These are phyloP conservation scores for Pleurotus tuoliensis DNA, from an alignment of 768 basidiomycete genomes.

Conservation along the genomic window DNA sequence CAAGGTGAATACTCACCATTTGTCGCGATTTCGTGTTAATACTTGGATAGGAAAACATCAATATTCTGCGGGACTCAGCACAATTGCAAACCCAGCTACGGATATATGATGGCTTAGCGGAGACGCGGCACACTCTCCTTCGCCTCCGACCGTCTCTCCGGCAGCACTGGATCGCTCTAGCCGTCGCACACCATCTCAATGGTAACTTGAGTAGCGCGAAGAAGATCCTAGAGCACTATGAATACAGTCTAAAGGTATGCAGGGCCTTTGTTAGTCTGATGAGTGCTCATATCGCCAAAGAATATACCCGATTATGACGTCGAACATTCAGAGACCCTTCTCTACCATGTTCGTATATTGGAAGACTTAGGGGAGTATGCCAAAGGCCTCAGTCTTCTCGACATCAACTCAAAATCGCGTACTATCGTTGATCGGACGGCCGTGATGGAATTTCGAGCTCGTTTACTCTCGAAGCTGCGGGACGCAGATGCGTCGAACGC, in stretches of 20 bases:
- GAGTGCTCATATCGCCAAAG: conserved; percentile 27
- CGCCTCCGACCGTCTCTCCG: conserved; percentile 77
- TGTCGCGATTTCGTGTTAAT: not conserved
- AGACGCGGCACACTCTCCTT: conserved; percentile 79
- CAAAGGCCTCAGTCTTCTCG: conserved; percentile 60
- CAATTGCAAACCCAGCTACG: conserved; percentile 87
- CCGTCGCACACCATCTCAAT: conserved; percentile 84
- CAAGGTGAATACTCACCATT: conserved; percentile 50
- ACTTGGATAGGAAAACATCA: conserved; percentile 76
- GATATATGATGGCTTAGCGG: conserved; percentile 70
- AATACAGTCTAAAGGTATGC: conserved; percentile 62
- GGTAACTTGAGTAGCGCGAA: conserved; percentile 69
- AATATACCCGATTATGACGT: conserved; percentile 75
- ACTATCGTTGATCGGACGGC: conserved; percentile 68
- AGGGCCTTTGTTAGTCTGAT: not conserved
- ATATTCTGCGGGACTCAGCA: conserved; percentile 88
- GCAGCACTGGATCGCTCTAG: conserved; percentile 86
- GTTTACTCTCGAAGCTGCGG: conserved; percentile 65
- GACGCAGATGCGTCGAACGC: conserved; percentile 73
- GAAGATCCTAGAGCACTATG: conserved; percentile 70
- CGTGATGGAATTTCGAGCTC: conserved; percentile 71
- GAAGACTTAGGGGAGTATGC: conserved; percentile 66
- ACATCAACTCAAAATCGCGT: conserved; percentile 58
- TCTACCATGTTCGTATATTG: conserved; percentile 72
- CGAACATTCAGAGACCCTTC: conserved; percentile 78